Evolutionary conservation across 176 grass and related monocot species (phyloP), one percentile per base, ranked within the genome.

Genomic region (Alloteropsis semialata): DNA sequence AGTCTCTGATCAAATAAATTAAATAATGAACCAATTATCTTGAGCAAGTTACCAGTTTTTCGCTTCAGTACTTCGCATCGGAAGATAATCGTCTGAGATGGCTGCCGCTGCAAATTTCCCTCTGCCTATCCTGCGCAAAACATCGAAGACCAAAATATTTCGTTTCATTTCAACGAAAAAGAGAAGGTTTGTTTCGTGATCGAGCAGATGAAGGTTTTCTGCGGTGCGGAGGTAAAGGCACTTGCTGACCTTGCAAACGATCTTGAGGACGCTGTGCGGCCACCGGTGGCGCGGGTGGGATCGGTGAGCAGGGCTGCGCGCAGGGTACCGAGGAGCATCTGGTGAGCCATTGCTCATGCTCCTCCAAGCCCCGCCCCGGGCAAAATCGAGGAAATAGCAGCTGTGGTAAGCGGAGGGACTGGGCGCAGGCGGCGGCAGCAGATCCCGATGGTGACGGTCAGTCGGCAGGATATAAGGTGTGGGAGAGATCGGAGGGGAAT

Each of bases 51-150:
- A 91, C 92, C 88, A 69, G 85, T 95, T 94, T 79, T 93, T 98
- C 76, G 90, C 79, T 93, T 98, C 96, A 75, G 78, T 81, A 70
- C 92, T 98, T 65, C 87, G 85, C 96, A 98, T 95, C 19, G 92
- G 96, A 76, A 95, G 91, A 87, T 95, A 88, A 81, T 95, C 75
- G 85, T 88, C 82, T 27, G 84, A 78, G 24, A 91, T 44, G 37
- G 92, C 87, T 75, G 81, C 72, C 29, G 50, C 61, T 42, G 75
- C 12, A 59, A 79, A 87, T 65, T 76, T 93, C 75, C 89, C 83
- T 78, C 71, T 78, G 63, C 83, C 64, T 24, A 54, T 82, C 82
- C 96, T 95, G 85, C 72, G 89, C 24, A 69, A 76, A 69, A 76
- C 41, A 71, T 44, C 41, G 14, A 27, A 71, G 22, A 69, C n/a